Evolutionary conservation across 805 yeast species (phyloP).

Genomic region (Blastobotrys chiropterorum): DNA sequence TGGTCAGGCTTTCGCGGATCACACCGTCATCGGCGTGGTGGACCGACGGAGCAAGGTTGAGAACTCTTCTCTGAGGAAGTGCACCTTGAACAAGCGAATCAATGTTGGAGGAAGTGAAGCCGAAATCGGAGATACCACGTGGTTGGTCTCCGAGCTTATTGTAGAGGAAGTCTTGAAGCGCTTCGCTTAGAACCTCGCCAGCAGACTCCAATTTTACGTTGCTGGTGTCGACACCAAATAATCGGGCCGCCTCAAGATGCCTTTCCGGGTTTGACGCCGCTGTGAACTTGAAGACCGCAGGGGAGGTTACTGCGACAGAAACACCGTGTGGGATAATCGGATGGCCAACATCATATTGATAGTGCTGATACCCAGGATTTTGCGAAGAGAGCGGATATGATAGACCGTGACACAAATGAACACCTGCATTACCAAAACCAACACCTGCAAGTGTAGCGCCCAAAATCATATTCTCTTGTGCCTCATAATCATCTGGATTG

Average conservation of each 20-base stretch:
- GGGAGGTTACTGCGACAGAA: constrained; percentile 40
- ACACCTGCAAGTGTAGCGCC: constrained; percentile 43
- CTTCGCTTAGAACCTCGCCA: constrained; percentile 34
- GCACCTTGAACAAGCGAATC: constrained; percentile 35
- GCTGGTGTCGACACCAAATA: constrained; percentile 32
- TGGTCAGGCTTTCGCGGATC: constrained; percentile 24
- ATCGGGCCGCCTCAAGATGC: constrained; percentile 32
- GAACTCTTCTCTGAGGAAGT: constrained; percentile 35
- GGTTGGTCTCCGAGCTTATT: constrained; percentile 34
- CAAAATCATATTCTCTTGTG: constrained; percentile 38
- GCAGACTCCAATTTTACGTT: constrained; percentile 33
- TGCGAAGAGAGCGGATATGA: constrained; percentile 36
- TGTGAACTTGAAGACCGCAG: constrained; percentile 37
- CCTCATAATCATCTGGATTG: constrained; percentile 37
- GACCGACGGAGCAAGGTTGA: constrained; percentile 31
- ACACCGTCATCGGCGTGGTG: constrained; percentile 25
- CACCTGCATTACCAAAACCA: constrained; percentile 42
- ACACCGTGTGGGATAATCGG: constrained; percentile 42
- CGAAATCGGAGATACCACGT: constrained; percentile 31
- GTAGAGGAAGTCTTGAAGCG: constrained; percentile 30
- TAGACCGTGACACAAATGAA: constrained; percentile 39
- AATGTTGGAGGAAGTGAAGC: constrained; percentile 29
- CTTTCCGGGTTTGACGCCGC: constrained; percentile 36
- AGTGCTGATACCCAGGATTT: constrained; percentile 33
- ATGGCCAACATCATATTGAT: constrained; percentile 35